Percentiles rank a stretch among this genome's conserved stretches.
phyloP scores from a whole-genome alignment of 441 rosid genomes.

The Lepidium campestre region DNA sequence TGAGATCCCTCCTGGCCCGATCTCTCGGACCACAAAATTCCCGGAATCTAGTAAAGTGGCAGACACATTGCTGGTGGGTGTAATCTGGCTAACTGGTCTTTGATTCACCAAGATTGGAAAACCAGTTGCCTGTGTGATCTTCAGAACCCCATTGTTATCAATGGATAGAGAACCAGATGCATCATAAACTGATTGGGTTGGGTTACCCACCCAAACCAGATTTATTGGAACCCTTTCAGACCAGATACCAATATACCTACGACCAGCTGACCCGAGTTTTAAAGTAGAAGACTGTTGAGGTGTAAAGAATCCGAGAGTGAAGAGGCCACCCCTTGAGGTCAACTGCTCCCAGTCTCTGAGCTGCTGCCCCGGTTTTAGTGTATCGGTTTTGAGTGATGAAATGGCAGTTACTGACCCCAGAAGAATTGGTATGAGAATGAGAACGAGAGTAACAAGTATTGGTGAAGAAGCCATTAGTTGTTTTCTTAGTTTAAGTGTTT shows the following conservation, averaged over 20 bases:
- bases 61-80: slow-evolving; percentile 18
- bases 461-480: slow-evolving; percentile 7
- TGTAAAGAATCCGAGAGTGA: slow-evolving; percentile 53
- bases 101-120: slow-evolving; percentile 30
- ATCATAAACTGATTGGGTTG: slow-evolving; percentile 35
- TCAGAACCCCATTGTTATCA: slow-evolving; percentile 38
- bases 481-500: neutral
- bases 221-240: slow-evolving; percentile 24
- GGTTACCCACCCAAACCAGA: slow-evolving; percentile 56
- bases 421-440: slow-evolving; percentile 4
- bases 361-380: slow-evolving; percentile 39
- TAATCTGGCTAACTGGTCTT: neutral
- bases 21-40: slow-evolving; percentile 37
- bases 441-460: neutral
- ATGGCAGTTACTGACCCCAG: neutral
- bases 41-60: slow-evolving; percentile 44
- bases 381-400: slow-evolving; percentile 19
- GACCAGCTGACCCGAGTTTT: slow-evolving; percentile 29
- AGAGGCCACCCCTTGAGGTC: slow-evolving; percentile 33
- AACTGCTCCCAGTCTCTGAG: slow-evolving; percentile 56
- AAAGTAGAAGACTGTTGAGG: slow-evolving; percentile 23
- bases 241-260: slow-evolving; percentile 50
- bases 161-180: slow-evolving; percentile 47
- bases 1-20: slow-evolving; percentile 15
- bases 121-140: slow-evolving; percentile 33